phyloP scores from a whole-genome alignment of 2,329 filamentous ascomycete genomes.

The Drechslerella dactyloides region DNA sequence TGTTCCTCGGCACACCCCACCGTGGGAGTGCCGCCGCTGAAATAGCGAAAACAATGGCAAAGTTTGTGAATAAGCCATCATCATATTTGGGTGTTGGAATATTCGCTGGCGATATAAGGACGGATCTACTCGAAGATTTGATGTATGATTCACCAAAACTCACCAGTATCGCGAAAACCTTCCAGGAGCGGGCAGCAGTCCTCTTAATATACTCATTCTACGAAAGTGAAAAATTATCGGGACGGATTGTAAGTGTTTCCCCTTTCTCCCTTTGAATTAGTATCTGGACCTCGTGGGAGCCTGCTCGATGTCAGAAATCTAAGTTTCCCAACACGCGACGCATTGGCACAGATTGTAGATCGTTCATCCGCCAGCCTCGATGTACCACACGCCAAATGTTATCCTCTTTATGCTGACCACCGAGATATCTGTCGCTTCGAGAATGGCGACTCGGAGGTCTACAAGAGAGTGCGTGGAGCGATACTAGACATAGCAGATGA shows the following conservation, averaged over 20 bases:
- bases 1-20: constrained; percentile 23
- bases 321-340: neutral
- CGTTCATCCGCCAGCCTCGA: constrained; percentile 14
- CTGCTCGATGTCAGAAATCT: no score
- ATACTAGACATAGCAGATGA: constrained; percentile 19
- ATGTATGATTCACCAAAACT: constrained; percentile 23
- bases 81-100: constrained; percentile 10
- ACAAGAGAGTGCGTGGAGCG: constrained; percentile 7
- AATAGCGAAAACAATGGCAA: constrained; percentile 8
- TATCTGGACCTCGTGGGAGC: no score
- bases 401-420: constrained; percentile 16
- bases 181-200: constrained; percentile 10
- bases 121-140: constrained; percentile 17
- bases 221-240: constrained; percentile 5
- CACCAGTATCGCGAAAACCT: constrained; percentile 2
- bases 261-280: no score
- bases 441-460: constrained; percentile 12
- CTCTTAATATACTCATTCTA: constrained; percentile 18
- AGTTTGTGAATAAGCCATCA: constrained; percentile 12
- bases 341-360: constrained; percentile 9
- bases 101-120: constrained; percentile 10
- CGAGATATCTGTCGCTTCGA: constrained; percentile 15
- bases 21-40: constrained; percentile 23
- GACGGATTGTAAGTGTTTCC: constrained; percentile 11
- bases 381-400: constrained; percentile 20